phyloP scores from a whole-genome alignment of 73 alveolate genomes.

The Paramecium pentaurelia region DNA sequence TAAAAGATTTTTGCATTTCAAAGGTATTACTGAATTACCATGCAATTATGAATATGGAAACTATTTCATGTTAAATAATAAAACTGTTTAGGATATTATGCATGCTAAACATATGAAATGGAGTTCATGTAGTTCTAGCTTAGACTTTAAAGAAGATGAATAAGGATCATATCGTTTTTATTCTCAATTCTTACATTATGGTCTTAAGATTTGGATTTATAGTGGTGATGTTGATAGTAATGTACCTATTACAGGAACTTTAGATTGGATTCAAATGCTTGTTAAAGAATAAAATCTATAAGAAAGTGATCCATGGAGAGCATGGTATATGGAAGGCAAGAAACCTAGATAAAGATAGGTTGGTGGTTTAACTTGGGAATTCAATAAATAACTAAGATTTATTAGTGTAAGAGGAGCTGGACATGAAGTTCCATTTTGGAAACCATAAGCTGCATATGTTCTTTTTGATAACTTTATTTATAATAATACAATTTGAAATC shows the following conservation, averaged over 20 bases:
- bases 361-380: conserved; percentile 46
- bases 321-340: conserved; percentile 34
- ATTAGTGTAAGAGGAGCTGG: conserved; percentile 42
- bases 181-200: conserved; percentile 53
- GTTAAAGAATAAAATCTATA: conserved; percentile 56
- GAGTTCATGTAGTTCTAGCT: conserved; percentile 21
- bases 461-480: conserved; percentile 5
- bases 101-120: conserved; percentile 35
- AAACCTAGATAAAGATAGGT: background rate
- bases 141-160: conserved; percentile 11
- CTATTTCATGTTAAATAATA: background rate
- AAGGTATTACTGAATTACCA: background rate
- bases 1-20: background rate
- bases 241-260: conserved; percentile 77
- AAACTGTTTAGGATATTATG: background rate
- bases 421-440: conserved; percentile 49
- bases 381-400: background rate
- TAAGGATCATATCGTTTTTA: conserved; percentile 68
- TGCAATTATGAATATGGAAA: conserved; percentile 36
- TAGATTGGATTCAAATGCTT: conserved; percentile 64
- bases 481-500: background rate
- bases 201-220: conserved; percentile 66
- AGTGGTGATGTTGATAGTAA: conserved; percentile 81
- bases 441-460: background rate
- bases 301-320: conserved; percentile 45